Percentiles rank a stretch among this genome's conserved stretches.
Conservation (phyloP, 805 yeast species). For the Debaryomyces tyrocola region DNA sequence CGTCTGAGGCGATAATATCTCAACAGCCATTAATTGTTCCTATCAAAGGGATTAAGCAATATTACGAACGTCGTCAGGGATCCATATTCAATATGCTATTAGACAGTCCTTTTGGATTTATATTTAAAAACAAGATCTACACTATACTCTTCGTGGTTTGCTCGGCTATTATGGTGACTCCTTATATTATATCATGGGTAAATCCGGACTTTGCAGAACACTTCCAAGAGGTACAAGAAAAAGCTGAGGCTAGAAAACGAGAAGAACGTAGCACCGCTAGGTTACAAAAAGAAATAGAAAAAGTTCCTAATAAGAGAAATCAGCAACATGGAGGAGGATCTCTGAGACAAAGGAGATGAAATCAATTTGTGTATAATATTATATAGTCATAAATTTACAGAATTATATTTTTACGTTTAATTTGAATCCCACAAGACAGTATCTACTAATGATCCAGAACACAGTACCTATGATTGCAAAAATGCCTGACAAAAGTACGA, state of each 20-base stretch:
- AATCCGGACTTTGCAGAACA: slow-evolving; percentile 40
- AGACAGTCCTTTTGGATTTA: slow-evolving; percentile 43
- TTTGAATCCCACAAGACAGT: slow-evolving; percentile 19
- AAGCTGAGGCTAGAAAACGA: slow-evolving; percentile 4
- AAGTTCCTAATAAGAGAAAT: background rate
- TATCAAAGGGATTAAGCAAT: slow-evolving; percentile 22
- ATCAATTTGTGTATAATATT: background rate
- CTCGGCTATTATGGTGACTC: slow-evolving; percentile 30
- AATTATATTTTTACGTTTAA: slow-evolving; percentile 20
- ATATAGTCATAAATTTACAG: background rate
- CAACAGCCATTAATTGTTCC: background rate
- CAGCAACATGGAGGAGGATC: background rate
- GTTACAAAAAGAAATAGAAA: background rate
- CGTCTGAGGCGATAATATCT: slow-evolving; percentile 16
- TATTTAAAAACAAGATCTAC: slow-evolving; percentile 35
- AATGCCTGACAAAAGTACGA: slow-evolving; percentile 31
- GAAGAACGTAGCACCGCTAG: background rate
- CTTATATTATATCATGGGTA: slow-evolving; percentile 27
- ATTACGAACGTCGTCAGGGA: slow-evolving; percentile 33
- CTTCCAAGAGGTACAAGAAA: slow-evolving; percentile 21
- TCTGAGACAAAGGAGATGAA: background rate
- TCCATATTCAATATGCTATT: slow-evolving; percentile 31
- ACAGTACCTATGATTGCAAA: slow-evolving; percentile 26
- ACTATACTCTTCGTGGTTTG: slow-evolving; percentile 31
- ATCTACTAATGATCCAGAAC: slow-evolving; percentile 26